These are phyloP conservation scores for Fermentozyma sake DNA, from an alignment of 1,139 yeast genomes.

Conservation along the genomic window DNA sequence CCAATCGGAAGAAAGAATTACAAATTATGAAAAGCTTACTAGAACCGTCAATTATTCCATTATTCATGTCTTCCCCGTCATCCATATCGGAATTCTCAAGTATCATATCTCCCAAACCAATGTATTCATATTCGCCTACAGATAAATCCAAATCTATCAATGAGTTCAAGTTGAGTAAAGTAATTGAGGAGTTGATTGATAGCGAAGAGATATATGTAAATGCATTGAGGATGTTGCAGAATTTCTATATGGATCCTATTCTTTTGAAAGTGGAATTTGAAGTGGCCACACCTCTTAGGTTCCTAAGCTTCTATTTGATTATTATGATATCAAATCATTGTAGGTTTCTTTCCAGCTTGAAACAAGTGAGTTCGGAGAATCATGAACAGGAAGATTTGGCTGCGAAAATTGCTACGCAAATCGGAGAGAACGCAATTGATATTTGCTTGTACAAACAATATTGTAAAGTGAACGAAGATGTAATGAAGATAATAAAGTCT, in stretches of 20 bases:
- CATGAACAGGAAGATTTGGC: conserved; percentile 4
- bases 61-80: too few relatives aligned
- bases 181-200: conserved; percentile 43
- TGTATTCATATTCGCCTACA: conserved; percentile 10
- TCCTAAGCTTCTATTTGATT: conserved; percentile 16
- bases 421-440: conserved; percentile 24
- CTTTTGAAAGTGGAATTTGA: conserved; percentile 18
- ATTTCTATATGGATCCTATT: conserved; percentile 30
- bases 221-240: conserved; percentile 36
- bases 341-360: conserved; percentile 10
- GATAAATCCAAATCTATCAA: conserved; percentile 1
- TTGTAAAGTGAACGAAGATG: conserved; percentile 37
- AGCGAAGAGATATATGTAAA: conserved; percentile 45
- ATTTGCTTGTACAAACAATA: conserved; percentile 37
- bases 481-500: conserved; percentile 28
- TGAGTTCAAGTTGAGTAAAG: conserved; percentile 25
- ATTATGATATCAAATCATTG: conserved; percentile 23
- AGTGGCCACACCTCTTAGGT: conserved; percentile 22
- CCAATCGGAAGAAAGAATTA: too few relatives aligned
- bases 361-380: conserved; percentile 1
- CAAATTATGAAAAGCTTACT: too few relatives aligned
- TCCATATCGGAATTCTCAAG: too few relatives aligned
- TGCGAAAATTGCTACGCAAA: conserved; percentile 14
- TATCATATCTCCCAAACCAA: conserved; percentile 10
- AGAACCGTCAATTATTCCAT: too few relatives aligned